These are phyloP conservation scores for Pseudocercospora macadamiae DNA, from an alignment of 2,329 filamentous ascomycete genomes.

Conservation along the genomic window DNA sequence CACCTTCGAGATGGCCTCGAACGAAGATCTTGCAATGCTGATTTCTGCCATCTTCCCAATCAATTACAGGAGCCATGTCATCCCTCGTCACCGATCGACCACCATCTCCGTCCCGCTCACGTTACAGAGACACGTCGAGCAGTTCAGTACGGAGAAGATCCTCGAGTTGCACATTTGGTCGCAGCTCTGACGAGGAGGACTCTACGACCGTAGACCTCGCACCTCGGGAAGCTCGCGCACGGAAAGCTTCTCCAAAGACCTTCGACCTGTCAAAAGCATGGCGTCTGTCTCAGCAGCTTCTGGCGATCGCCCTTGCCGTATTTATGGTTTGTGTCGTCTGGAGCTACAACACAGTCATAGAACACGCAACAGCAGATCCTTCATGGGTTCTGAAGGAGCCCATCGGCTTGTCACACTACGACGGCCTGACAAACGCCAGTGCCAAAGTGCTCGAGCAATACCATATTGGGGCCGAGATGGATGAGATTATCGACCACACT, in stretches of 20 bases:
- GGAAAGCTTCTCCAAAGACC: too few species aligned
- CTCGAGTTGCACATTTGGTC: too few species aligned
- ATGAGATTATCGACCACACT: neutral
- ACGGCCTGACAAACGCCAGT: neutral
- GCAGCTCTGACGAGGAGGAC: too few species aligned
- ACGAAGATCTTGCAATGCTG: neutral
- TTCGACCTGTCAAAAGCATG: neutral
- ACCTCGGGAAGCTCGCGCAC: too few species aligned
- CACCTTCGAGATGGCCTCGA: neutral
- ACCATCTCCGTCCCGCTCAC: too few species aligned
- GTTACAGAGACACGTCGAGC: too few species aligned
- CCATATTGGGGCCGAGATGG: neutral
- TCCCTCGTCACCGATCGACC: too few species aligned
- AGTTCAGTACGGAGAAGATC: too few species aligned
- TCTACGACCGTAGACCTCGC: too few species aligned
- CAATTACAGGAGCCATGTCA: too few species aligned
- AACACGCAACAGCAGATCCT: neutral
- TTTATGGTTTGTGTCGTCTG: neutral
- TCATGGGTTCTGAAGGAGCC: neutral
- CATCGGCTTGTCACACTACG: neutral
- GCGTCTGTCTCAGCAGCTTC: neutral
- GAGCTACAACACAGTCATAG: neutral
- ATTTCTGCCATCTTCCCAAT: neutral
- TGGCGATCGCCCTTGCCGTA: neutral
- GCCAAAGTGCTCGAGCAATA: neutral